These are phyloP conservation scores for Telfairia occidentalis DNA, from an alignment of 331 rosid species.

Conservation along the genomic window DNA sequence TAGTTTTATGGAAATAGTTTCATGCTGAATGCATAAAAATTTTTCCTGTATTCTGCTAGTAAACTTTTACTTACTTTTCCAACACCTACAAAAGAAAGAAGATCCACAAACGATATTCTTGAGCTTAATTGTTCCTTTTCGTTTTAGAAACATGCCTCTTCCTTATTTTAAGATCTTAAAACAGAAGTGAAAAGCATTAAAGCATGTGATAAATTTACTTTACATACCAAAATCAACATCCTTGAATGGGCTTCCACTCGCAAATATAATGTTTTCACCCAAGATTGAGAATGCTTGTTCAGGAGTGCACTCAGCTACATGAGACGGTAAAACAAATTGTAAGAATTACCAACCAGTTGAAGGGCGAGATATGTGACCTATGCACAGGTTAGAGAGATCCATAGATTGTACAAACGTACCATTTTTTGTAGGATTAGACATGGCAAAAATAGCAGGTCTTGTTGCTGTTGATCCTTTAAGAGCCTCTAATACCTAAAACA, in stretches of 20 bases:
- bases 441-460: constrained; percentile 94
- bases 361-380: background rate
- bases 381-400: background rate
- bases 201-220: background rate
- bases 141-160: background rate
- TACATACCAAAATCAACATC: constrained; percentile 78
- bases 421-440: constrained; percentile 96
- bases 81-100: background rate
- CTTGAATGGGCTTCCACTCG: constrained; percentile 97
- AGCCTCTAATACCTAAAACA: constrained; percentile 75
- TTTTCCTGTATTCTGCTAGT: background rate
- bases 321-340: background rate
- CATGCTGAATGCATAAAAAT: background rate
- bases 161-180: background rate
- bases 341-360: background rate
- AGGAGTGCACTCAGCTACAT: constrained; percentile 94
- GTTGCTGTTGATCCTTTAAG: constrained; percentile 86
- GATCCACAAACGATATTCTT: background rate
- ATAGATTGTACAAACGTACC: constrained; percentile 27
- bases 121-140: background rate
- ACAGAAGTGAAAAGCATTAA: background rate
- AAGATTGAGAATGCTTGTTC: constrained; percentile 82
- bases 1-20: background rate
- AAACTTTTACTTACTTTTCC: background rate
- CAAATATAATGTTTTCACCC: constrained; percentile 87